Evolutionary conservation across 441 rosid species (phyloP), one percentile per base, ranked within the genome.

Genomic region (Populus hybrid): DNA sequence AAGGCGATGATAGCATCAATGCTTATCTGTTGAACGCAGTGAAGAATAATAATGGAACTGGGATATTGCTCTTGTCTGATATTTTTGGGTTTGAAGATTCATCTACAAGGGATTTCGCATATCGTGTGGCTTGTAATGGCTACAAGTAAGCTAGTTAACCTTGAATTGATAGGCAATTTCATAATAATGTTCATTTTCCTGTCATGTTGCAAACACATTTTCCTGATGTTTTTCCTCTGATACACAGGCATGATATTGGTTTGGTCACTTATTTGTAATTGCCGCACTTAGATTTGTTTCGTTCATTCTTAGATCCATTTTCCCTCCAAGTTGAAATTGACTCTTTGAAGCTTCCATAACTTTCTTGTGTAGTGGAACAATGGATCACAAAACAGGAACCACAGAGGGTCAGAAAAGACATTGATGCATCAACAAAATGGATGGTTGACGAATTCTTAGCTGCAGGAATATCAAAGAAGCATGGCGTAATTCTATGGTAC

Each of bases 81-180:
- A 79, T 91, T 75, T 92, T 87, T 63, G 97, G 98, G 28, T 91
- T 89, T 57, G 92, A 89, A 87, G 91, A 92, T 85, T 85, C 95
- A 6, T 81, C 92, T 67, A 94, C 92, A 1, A 90, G 93, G 71
- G 93, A 94, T 64, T 94, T 93, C 24, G 97, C 98, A 4, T 94
- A 94, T 71, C 92, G 97, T 2, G 87, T 94, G 26, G 98, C 98
- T 67, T 94, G 95, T 86, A 91, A 87, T 81, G 97, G 97, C 75
- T 94, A 87, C 90, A 94, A 94, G 95, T 92, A 90, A 12, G 77
- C 69, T 72, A 12, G 80, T 78, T 75, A 36, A 71, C 75, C 79
- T 82, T 74, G 73, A 73, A 71, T 36, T 14, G 24, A 57, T 6
- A 3, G 5, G 4, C 11, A 10, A 24, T 63, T 14, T 40, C 50